Conservation (phyloP, 1,139 yeast species). For the Geotrichum klebahnii region DNA sequence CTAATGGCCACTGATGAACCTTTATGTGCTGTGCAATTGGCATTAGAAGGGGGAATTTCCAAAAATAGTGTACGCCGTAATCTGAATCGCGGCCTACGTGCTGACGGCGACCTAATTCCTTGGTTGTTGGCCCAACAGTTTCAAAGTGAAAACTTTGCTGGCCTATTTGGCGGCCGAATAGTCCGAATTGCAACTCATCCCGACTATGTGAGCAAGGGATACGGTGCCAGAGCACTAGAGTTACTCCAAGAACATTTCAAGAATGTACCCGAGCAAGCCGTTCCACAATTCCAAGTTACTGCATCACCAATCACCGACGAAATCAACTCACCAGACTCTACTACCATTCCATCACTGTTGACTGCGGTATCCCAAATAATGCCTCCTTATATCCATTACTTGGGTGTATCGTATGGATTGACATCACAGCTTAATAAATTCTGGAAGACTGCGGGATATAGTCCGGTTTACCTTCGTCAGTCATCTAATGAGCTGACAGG, state of each 20-base stretch:
- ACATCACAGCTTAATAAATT: conserved; percentile 82
- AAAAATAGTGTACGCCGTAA: conserved; percentile 85
- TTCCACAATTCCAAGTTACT: conserved; percentile 65
- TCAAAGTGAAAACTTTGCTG: conserved; percentile 95
- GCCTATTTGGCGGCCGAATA: conserved; percentile 89
- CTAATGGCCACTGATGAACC: conserved; percentile 98
- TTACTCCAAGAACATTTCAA: conserved; percentile 77
- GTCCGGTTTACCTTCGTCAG: conserved; percentile 90
- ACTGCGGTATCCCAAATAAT: conserved; percentile 77
- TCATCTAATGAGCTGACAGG: conserved; percentile 95
- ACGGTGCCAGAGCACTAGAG: conserved; percentile 85
- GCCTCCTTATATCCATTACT: conserved; percentile 66
- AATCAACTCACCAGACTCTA: conserved; percentile 78
- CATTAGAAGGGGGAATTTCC: conserved; percentile 93
- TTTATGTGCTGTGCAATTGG: conserved; percentile 87
- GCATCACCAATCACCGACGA: conserved; percentile 66
- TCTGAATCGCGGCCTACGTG: conserved; percentile 88
- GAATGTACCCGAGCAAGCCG: conserved; percentile 89
- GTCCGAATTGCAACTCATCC: conserved; percentile 97
- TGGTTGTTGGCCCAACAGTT: conserved; percentile 96
- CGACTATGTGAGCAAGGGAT: conserved; percentile 92
- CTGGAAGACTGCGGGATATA: conserved; percentile 80
- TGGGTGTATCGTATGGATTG: conserved; percentile 94
- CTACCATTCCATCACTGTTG: conserved; percentile 86
- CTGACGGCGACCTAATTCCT: conserved; percentile 96